These are phyloP conservation scores for Macadamia integrifolia DNA, from an alignment of 164 flowering plant species.

Conservation along the genomic window DNA sequence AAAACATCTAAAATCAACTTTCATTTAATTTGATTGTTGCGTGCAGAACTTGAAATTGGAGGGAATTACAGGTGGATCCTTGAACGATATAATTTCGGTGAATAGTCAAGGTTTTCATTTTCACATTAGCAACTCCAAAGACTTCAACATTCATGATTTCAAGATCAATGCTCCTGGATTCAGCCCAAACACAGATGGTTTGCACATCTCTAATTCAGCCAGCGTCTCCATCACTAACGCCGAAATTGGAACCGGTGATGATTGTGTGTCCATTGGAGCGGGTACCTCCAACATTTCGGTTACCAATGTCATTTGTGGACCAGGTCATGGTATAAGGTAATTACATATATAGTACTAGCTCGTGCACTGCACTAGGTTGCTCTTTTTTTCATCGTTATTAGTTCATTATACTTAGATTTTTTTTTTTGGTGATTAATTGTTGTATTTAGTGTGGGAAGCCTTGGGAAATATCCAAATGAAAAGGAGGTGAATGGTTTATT, in stretches of 20 bases:
- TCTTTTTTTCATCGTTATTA: too few species aligned
- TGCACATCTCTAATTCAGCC: constrained; percentile 17
- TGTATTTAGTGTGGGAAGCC: constrained; percentile 32
- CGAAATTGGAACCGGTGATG: constrained; percentile 27
- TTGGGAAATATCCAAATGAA: constrained; percentile 32
- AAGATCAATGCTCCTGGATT: constrained; percentile 37
- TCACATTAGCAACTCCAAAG: constrained; percentile 8
- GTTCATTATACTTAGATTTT: neutral
- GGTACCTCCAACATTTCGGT: constrained; percentile 24
- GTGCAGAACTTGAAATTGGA: constrained; percentile 30
- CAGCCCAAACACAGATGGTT: constrained; percentile 43
- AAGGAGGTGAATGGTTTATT: constrained; percentile 22
- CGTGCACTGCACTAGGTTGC: too few species aligned
- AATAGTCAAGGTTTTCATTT: constrained; percentile 46
- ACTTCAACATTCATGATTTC: constrained; percentile 17
- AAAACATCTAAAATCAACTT: too few species aligned
- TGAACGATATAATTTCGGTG: constrained; percentile 23
- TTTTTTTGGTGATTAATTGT: too few species aligned
- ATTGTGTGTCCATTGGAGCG: constrained; percentile 30
- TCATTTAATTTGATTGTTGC: too few species aligned
- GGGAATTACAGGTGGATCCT: constrained; percentile 18
- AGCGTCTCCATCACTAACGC: constrained; percentile 17
- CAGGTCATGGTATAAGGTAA: constrained; percentile 38
- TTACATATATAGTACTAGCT: too few species aligned
- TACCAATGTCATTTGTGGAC: constrained; percentile 20